Conservation (phyloP, 2,329 filamentous ascomycete genomes). For the Claviceps paspali region DNA sequence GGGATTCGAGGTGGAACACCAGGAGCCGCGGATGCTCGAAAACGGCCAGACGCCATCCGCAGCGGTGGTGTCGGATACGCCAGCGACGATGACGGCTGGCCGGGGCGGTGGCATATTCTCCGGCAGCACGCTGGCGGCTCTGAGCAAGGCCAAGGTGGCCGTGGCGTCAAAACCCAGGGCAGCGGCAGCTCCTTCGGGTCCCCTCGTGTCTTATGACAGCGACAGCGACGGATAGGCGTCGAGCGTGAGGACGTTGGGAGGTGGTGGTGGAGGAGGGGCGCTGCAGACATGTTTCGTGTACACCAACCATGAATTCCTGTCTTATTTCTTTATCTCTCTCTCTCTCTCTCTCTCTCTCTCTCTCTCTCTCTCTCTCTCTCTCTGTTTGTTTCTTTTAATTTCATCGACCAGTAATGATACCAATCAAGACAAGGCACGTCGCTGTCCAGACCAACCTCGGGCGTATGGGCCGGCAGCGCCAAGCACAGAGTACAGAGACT, state of each 20-base stretch:
- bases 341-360: too few species aligned
- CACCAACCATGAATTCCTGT: too few species aligned
- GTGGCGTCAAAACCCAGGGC: constrained; percentile 39
- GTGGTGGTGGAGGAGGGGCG: too few species aligned
- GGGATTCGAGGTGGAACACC: constrained; percentile 48
- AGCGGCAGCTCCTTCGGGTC: constrained; percentile 41
- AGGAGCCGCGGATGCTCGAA: constrained; percentile 44
- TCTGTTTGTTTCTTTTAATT: too few species aligned
- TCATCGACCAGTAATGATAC: too few species aligned
- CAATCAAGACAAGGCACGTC: neutral
- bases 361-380: too few species aligned
- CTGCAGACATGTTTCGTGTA: constrained; percentile 1
- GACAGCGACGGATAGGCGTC: constrained; percentile 54
- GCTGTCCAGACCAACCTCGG: too few species aligned
- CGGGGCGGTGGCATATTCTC: constrained; percentile 62
- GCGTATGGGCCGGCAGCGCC: too few species aligned
- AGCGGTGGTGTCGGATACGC: constrained; percentile 15
- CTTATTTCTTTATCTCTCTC: too few species aligned
- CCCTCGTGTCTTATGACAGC: constrained; percentile 78
- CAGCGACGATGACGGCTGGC: constrained; percentile 18
- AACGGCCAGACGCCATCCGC: constrained; percentile 27
- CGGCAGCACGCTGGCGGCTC: constrained; percentile 62
- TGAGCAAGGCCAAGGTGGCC: constrained; percentile 44
- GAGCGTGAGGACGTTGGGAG: neutral
- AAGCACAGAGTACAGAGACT: too few species aligned